phyloP scores from a whole-genome alignment of 768 basidiomycete species.

The Lentinula detonsa region DNA sequence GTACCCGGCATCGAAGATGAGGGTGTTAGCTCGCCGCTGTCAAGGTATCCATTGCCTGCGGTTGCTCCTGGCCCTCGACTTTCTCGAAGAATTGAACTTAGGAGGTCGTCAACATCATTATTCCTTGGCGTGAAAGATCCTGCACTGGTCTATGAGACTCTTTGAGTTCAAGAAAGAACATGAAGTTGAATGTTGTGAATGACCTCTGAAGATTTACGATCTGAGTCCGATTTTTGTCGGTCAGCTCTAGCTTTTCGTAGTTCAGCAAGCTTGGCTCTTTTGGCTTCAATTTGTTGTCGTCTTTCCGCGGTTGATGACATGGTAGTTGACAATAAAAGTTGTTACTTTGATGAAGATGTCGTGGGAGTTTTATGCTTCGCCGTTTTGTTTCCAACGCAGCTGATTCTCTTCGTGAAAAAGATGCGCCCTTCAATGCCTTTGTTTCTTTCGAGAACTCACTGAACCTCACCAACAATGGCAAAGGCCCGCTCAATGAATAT shows the following conservation, averaged over 20 bases:
- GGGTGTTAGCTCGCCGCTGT: constrained; percentile 61
- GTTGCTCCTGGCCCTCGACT: constrained; percentile 31
- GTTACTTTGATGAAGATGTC: background rate
- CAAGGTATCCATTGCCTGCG: constrained; percentile 31
- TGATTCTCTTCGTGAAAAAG: background rate
- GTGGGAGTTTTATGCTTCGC: background rate
- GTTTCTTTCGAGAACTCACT: constrained; percentile 21
- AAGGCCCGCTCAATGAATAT: constrained; percentile 31
- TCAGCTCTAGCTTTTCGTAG: constrained; percentile 74
- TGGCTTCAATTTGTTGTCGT: constrained; percentile 86
- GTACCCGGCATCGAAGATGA: constrained; percentile 68
- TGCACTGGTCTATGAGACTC: constrained; percentile 20
- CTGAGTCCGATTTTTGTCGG: constrained; percentile 50
- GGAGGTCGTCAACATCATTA: constrained; percentile 63
- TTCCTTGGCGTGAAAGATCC: constrained; percentile 33
- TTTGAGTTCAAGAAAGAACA: background rate
- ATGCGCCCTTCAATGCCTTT: constrained; percentile 46
- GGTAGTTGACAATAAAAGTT: background rate
- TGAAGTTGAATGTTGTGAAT: constrained; percentile 2
- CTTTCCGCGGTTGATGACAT: constrained; percentile 50
- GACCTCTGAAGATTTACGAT: constrained; percentile 35
- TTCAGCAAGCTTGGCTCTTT: constrained; percentile 81
- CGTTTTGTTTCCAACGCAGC: background rate
- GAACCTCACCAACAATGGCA: background rate
- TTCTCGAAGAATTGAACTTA: constrained; percentile 53